Percentiles rank a stretch among this genome's conserved stretches.
These are phyloP conservation scores for Gracilaria domingensis DNA, from an alignment of 23 red algal genomes.

Conservation along the genomic window DNA sequence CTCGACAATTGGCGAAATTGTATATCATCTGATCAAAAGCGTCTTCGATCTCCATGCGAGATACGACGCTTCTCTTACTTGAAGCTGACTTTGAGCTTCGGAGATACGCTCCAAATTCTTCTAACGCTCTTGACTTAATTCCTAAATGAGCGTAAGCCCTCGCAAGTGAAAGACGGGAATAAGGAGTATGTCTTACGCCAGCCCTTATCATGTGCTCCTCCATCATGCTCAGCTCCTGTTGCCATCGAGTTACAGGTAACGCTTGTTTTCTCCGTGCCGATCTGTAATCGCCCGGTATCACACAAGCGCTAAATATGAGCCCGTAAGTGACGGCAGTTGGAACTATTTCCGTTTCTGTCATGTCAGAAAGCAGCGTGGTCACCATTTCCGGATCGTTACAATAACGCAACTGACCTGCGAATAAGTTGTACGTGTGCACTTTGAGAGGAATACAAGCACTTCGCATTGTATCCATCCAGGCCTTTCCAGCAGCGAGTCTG, in stretches of 20 bases:
- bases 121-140: slow-evolving; percentile 23
- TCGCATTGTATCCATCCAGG: slow-evolving; percentile 59
- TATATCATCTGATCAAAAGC: slow-evolving; percentile 68
- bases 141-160: slow-evolving; percentile 67
- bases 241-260: slow-evolving; percentile 53
- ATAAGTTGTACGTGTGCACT: slow-evolving; percentile 56
- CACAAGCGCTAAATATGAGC: slow-evolving; percentile 56
- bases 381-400: slow-evolving; percentile 72
- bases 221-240: slow-evolving; percentile 35
- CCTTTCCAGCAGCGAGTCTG: slow-evolving; percentile 46
- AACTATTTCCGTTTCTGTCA: slow-evolving; percentile 40
- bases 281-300: slow-evolving; percentile 61
- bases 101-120: slow-evolving; percentile 58
- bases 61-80: not conserved
- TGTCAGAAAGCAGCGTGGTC: slow-evolving; percentile 60
- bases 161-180: slow-evolving; percentile 64
- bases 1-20: slow-evolving; percentile 71
- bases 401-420: slow-evolving; percentile 70
- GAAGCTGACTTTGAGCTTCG: not conserved
- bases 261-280: slow-evolving; percentile 36
- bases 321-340: slow-evolving; percentile 70
- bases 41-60: slow-evolving; percentile 48
- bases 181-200: slow-evolving; percentile 40
- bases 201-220: slow-evolving; percentile 43
- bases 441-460: slow-evolving; percentile 70